phyloP scores from a whole-genome alignment of 495 filamentous ascomycete genomes.

The Glarea lozoyensis region DNA sequence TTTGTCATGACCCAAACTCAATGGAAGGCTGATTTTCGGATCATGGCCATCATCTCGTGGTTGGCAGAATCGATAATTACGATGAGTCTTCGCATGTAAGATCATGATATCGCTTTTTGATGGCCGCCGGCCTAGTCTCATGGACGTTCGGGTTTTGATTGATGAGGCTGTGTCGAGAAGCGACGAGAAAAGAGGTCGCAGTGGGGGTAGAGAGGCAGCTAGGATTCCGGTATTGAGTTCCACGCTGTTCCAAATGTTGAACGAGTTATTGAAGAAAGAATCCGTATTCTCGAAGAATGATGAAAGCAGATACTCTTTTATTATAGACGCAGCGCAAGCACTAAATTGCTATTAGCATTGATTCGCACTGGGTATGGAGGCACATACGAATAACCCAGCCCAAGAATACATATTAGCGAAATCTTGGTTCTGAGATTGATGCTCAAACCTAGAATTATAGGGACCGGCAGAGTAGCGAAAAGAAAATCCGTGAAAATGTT shows the following conservation, averaged over 20 bases:
- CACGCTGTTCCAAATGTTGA: conserved; percentile 20
- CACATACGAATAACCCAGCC: conserved; percentile 32
- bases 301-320: conserved; percentile 9
- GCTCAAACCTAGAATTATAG: conserved; percentile 32
- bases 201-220: conserved; percentile 35
- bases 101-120: no score
- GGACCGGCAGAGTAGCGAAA: conserved; percentile 34
- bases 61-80: background rate
- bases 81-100: no score
- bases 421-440: conserved; percentile 27
- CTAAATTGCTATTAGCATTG: background rate
- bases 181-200: conserved; percentile 30
- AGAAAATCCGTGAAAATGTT: conserved; percentile 35
- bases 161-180: conserved; percentile 16
- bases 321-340: conserved; percentile 6
- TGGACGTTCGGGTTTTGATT: conserved; percentile 4
- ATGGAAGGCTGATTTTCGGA: background rate
- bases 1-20: no score
- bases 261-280: conserved; percentile 3
- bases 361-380: background rate
- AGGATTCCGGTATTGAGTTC: conserved; percentile 39
- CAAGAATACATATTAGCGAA: conserved; percentile 32
- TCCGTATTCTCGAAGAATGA: conserved; percentile 5
- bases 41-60: conserved; percentile 3
- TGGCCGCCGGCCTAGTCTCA: background rate